Percentiles rank a stretch among this genome's conserved stretches.
Conservation (phyloP, 176 grass and related monocot species). For the Lolium rigidum region DNA sequence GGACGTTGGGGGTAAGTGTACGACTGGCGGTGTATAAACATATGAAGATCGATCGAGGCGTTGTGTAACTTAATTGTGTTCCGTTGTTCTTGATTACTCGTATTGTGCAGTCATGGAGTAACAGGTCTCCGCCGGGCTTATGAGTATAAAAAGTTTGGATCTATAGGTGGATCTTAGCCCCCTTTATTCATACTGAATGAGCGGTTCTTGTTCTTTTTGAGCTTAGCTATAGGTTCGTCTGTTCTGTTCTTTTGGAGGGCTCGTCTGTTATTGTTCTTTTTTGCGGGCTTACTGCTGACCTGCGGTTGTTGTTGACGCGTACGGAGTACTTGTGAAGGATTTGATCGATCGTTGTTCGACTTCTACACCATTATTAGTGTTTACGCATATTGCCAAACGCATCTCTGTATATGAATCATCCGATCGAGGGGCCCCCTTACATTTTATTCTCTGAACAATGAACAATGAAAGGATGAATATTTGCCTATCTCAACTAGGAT, state of each 20-base stretch:
- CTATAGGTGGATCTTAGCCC: not conserved
- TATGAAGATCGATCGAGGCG: too few species aligned
- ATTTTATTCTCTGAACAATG: not conserved
- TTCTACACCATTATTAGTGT: too few species aligned
- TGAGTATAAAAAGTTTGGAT: not conserved
- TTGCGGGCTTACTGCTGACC: not conserved
- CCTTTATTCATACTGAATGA: not conserved
- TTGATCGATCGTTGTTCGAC: too few species aligned
- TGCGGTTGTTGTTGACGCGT: not conserved
- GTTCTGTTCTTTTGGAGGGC: too few species aligned
- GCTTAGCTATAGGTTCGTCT: too few species aligned
- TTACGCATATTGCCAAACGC: too few species aligned
- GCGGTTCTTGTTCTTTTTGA: not conserved
- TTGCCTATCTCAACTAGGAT: too few species aligned
- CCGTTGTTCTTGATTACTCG: not conserved
- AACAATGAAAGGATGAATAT: not conserved
- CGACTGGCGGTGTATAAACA: not conserved
- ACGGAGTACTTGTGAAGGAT: too few species aligned
- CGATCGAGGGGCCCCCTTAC: too few species aligned
- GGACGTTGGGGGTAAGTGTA: too few species aligned
- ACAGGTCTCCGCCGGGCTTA: too few species aligned
- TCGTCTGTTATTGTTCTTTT: not conserved
- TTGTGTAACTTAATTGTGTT: not conserved
- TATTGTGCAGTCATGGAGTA: not conserved
- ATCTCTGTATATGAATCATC: too few species aligned